Conservation (phyloP, 2,329 filamentous ascomycete genomes). For the Metarhizium album region DNA sequence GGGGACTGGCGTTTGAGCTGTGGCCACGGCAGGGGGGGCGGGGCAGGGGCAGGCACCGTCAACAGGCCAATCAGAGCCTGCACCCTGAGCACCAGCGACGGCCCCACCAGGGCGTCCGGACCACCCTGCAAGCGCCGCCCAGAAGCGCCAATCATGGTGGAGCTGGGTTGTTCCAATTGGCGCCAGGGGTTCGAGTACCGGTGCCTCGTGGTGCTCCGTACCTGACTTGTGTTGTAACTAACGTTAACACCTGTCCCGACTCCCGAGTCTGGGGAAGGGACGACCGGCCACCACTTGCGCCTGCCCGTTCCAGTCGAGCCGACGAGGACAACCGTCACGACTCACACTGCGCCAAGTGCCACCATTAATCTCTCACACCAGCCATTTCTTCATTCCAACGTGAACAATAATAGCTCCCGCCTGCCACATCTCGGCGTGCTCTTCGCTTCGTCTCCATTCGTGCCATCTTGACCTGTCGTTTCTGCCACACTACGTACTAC, state of each 20-base stretch:
- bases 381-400: conserved; percentile 1
- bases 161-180: background rate
- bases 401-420: conserved; percentile 3
- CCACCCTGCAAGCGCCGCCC: background rate
- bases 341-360: no score
- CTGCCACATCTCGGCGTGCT: conserved; percentile 3
- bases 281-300: no score
- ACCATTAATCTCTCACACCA: background rate
- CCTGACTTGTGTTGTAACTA: no score
- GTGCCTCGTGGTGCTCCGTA: no score
- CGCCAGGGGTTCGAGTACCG: no score
- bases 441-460: background rate
- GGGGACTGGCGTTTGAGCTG: no score
- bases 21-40: background rate
- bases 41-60: background rate
- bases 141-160: background rate
- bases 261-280: no score
- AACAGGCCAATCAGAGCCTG: background rate
- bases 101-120: background rate
- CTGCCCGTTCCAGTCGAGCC: no score
- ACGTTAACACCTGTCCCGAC: no score
- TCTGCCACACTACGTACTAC: no score
- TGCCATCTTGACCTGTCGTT: background rate
- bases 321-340: no score
- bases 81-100: background rate